Evolutionary conservation across 1,139 yeast genomes (phyloP).

Genomic region (Diutina scorzettiae): DNA sequence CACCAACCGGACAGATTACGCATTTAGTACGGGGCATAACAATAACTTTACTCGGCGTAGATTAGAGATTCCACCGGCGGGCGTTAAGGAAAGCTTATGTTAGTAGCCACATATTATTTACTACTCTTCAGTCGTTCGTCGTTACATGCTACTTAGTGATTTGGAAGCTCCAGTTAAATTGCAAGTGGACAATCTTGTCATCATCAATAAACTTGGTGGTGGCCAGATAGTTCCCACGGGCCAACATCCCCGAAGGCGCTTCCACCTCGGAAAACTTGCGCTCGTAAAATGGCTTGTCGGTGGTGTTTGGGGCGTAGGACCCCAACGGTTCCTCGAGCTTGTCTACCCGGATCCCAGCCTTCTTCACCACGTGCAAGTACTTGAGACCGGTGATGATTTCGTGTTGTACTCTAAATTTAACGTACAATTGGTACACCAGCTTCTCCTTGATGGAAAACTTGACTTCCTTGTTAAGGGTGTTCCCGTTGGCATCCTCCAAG

Average conservation of each 20-base stretch:
- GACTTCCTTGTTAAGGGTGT: constrained; percentile 40
- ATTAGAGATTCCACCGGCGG: no score
- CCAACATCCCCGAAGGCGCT: constrained; percentile 85
- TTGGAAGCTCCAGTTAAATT: constrained; percentile 78
- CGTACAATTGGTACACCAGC: constrained; percentile 57
- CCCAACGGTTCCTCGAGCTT: constrained; percentile 84
- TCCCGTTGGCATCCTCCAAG: constrained; percentile 43
- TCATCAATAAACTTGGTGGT: constrained; percentile 79
- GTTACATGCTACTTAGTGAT: constrained; percentile 45
- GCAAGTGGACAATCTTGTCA: constrained; percentile 64
- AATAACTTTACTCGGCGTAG: no score
- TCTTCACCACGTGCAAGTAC: constrained; percentile 75
- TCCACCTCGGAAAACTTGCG: constrained; percentile 73
- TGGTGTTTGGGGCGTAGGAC: constrained; percentile 83
- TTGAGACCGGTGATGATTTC: constrained; percentile 86
- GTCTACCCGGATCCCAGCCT: constrained; percentile 80
- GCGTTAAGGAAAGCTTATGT: no score
- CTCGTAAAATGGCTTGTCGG: constrained; percentile 70
- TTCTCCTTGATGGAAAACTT: constrained; percentile 70
- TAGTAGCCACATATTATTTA: no score
- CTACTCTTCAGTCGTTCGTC: no score
- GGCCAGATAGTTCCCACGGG: constrained; percentile 79
- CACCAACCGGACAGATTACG: no score
- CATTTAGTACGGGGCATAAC: no score
- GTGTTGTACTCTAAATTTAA: constrained; percentile 79